These are phyloP conservation scores for Agrostemma githago DNA, from an alignment of 148 eudicot genomes.

Conservation along the genomic window DNA sequence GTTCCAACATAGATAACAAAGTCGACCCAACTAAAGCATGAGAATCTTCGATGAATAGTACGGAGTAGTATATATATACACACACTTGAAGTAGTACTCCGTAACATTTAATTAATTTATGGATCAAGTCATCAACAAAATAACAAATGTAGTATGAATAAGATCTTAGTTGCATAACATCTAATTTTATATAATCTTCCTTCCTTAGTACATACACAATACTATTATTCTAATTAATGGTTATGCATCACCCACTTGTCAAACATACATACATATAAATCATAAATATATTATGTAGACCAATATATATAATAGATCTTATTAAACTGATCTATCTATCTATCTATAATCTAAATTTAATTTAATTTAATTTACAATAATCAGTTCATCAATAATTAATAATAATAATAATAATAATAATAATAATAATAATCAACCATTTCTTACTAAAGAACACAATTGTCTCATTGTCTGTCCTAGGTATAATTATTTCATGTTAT, in stretches of 20 bases:
- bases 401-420: no score
- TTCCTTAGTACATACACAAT: background rate
- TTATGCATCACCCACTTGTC: constrained; percentile 1
- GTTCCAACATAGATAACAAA: background rate
- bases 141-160: background rate
- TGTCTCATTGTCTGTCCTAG: constrained; percentile 7
- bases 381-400: background rate
- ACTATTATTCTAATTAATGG: background rate
- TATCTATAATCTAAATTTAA: no score
- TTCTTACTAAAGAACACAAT: constrained; percentile 10
- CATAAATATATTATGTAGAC: no score
- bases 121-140: background rate
- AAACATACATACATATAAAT: background rate
- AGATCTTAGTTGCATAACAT: constrained; percentile 2
- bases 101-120: background rate
- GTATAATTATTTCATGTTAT: background rate
- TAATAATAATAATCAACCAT: background rate
- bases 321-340: background rate
- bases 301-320: background rate
- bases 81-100: background rate
- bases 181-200: background rate
- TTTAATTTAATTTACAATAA: background rate
- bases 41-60: background rate
- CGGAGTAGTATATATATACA: no score
- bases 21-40: background rate